Evolutionary conservation across 1,284 basidiomycete species (phyloP), one percentile per base, ranked within the genome.

Genomic region (Ganoderma sinense): DNA sequence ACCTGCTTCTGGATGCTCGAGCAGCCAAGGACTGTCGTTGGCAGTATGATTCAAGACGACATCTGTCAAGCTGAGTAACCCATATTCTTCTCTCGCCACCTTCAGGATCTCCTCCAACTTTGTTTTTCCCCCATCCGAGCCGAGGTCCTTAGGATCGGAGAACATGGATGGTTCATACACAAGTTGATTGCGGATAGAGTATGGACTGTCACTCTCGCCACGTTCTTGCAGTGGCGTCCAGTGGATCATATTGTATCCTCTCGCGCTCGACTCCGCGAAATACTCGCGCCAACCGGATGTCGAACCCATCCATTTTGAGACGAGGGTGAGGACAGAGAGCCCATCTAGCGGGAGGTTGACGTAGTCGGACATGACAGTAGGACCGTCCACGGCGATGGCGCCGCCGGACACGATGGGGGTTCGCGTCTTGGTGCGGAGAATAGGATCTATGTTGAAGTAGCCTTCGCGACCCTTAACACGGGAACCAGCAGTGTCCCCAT

Each of bases 251-350:
- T 96, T 98, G 85, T 98, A 98, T 0, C 97, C 97, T 64, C 97
- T 86, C 70, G 94, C 87, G 69, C 90, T 89, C 6, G 95, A 93
- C 80, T 97, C 95, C 64, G 88, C 86, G 74, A 97, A 93, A 78
- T 95, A 89, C 8, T 87, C 85, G 59, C 84, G 87, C 97, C 97
- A 98, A 41, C 90, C 84, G 14, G 83, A 81, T 39, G 95, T 81
- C 1, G 91, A 87, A 2, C 96, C 97, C 94, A 98, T 97, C 97
- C 97, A 98, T 81, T 98, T 98, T 2, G 96, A 97, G 59, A 98
- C 91, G 58, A 97, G 86, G 8, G 95, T 96, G 68, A 98, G 84
- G 75, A 98, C 92, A 48, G 92, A 89, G 18, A 98, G 86, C 13
- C 92, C 94, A 79, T 97, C 93, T 39, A 98, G 86, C 2, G 95